Base-by-base conservation (phyloP, 2,329 filamentous ascomycete genomes). In the Phialocephala subalpina region DNA sequence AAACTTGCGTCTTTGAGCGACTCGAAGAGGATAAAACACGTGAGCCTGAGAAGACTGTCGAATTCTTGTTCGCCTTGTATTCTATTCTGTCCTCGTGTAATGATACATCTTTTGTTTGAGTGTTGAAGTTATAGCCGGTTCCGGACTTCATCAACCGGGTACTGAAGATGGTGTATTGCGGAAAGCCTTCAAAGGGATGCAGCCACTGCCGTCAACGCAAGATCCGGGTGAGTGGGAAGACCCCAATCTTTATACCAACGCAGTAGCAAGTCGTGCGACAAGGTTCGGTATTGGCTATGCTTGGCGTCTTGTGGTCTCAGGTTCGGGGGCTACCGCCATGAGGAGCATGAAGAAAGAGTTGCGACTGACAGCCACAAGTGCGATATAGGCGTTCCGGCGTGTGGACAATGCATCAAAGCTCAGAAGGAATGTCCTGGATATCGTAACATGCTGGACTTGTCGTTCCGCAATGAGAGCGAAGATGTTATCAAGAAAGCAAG, bases 171-270 rank as follows among this genome's bases (percentile, higher is more conserved):
- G 18, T 86, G 25, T 63, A 86, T 72, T 86, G 84, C 67, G 84
- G 84, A n/a, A 85, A 85, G 71, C 84, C 84, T 53, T 86, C 84
- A 47, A 85, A 84, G 70, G 84, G 84, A 42, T 86, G 84, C 75
- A 83, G 81, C 66, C 82, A 78, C 69, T 86, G 84, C 70, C 81
- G 84, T 66, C 80, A 83, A 72, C 82, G 84, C 70, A 86, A 86
- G 76, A 83, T 86, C 68, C 80, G 82, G 63, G 84, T 86, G 77
- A 78, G 84, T 72, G 36, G 38, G 35, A n/a, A 62, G 20, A 33
- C 42, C 42, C 25, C 22, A 33, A 33, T 27, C 33, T 53, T 42
- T 35, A 60, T 58, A 55, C 14, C 29, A 25, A n/a, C 47, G n/a
- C 38, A 18, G 16, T n/a, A 27, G 52, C 36, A 60, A 27, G 33